A percentile compares a stretch with the other conserved stretches of the same genome.
phyloP scores from a whole-genome alignment of 169 alveolate species.

The Cryptosporidium parvum region DNA sequence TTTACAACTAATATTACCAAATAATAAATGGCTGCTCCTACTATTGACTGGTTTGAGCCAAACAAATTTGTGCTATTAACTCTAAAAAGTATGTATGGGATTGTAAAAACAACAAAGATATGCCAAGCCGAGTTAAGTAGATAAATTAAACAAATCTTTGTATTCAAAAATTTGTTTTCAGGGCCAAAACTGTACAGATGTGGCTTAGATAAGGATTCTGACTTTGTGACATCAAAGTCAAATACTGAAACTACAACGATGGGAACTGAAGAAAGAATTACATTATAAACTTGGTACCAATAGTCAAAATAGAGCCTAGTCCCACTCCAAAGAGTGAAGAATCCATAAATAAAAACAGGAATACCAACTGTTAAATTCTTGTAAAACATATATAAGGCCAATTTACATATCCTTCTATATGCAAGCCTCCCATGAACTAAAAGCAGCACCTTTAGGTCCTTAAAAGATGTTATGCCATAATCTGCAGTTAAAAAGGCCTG shows the following conservation, averaged over 20 bases:
- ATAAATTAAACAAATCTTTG: conserved; percentile 82
- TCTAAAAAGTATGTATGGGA: conserved; percentile 78
- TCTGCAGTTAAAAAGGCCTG: conserved; percentile 91
- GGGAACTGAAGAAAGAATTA: conserved; percentile 94
- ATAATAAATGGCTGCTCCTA: conserved; percentile 81
- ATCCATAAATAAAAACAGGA: conserved; percentile 93
- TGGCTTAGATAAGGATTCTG: conserved; percentile 81
- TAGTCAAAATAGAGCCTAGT: conserved; percentile 94
- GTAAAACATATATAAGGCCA: conserved; percentile 96
- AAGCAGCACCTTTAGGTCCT: conserved; percentile 86
- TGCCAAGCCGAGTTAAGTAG: conserved; percentile 83
- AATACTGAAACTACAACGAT: conserved; percentile 85
- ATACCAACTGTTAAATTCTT: conserved; percentile 94
- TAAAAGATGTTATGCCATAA: conserved; percentile 80
- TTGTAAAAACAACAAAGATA: conserved; percentile 79
- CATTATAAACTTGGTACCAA: conserved; percentile 94
- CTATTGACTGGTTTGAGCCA: conserved; percentile 79
- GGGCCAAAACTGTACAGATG: conserved; percentile 84
- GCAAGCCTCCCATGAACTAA: conserved; percentile 92
- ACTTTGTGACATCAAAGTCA: conserved; percentile 84
- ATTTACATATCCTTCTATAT: conserved; percentile 92
- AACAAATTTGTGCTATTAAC: conserved; percentile 78
- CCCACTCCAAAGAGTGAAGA: conserved; percentile 92
- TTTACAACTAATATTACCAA: conserved; percentile 83
- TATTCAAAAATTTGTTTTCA: conserved; percentile 81